phyloP scores from a whole-genome alignment of 768 basidiomycete species.

The Peribolospora kevripleyi region DNA sequence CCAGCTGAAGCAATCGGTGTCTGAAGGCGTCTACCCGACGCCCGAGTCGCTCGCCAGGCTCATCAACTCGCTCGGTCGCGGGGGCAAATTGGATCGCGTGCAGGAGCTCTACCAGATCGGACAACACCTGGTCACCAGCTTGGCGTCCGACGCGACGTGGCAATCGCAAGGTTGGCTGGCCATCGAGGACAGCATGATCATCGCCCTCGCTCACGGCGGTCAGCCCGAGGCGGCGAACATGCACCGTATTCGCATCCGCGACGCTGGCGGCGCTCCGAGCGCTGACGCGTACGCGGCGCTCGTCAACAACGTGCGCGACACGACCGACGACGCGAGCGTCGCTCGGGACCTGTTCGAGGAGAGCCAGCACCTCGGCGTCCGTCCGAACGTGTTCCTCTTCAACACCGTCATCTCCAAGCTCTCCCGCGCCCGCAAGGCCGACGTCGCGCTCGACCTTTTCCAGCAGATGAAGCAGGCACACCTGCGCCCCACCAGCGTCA shows the following conservation, averaged over 20 bases:
- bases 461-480: conserved; percentile 45
- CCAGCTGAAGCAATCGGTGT: not conserved
- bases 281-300: conserved; percentile 65
- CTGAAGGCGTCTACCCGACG: conserved; percentile 28
- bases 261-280: conserved; percentile 49
- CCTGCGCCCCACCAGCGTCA: conserved; percentile 53
- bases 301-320: conserved; percentile 48
- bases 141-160: conserved; percentile 25
- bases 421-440: conserved; percentile 78
- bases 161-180: conserved; percentile 42
- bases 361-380: conserved; percentile 39
- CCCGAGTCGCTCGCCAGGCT: conserved; percentile 34
- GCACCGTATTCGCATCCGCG: conserved; percentile 52
- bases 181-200: conserved; percentile 74
- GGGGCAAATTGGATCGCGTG: conserved; percentile 35
- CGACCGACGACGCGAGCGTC: conserved; percentile 80
- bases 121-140: conserved; percentile 32
- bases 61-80: conserved; percentile 43
- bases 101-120: conserved; percentile 40
- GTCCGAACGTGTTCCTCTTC: conserved; percentile 67
- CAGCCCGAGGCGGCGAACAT: conserved; percentile 54
- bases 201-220: conserved; percentile 58
- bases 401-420: conserved; percentile 95
- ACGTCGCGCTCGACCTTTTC: conserved; percentile 67
- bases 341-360: conserved; percentile 67